Conservation (phyloP, 2,329 filamentous ascomycete genomes). For the Colletotrichum sp. region DNA sequence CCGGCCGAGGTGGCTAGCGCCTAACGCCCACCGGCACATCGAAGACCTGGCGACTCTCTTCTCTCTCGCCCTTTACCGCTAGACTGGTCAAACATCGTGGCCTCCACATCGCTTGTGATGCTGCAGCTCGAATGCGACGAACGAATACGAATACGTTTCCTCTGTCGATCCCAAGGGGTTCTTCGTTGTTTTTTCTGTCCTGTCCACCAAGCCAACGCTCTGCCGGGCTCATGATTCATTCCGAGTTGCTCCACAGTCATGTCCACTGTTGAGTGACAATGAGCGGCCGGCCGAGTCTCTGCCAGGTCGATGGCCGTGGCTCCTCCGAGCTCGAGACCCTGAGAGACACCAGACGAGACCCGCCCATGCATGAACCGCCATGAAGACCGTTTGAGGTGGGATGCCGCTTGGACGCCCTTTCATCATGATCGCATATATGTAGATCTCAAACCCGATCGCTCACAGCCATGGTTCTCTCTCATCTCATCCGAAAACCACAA, state of each 20-base stretch:
- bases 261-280: neutral
- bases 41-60: neutral
- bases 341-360: neutral
- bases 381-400: neutral
- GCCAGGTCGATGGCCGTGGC: neutral
- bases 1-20: neutral
- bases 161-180: neutral
- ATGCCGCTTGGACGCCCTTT: neutral
- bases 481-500: neutral
- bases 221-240: neutral
- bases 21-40: neutral
- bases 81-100: neutral
- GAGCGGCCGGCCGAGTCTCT: neutral
- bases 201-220: neutral
- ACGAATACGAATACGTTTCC: slow-evolving; percentile 7
- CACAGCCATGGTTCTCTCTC: neutral
- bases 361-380: neutral
- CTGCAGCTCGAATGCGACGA: neutral
- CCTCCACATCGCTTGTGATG: neutral
- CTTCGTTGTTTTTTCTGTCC: neutral
- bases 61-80: neutral
- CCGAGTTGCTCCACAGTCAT: neutral
- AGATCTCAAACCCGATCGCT: neutral
- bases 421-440: neutral
- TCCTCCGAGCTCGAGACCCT: neutral